phyloP scores from a whole-genome alignment of 306 rosid genomes.

The Pachyrhizus erosus region DNA sequence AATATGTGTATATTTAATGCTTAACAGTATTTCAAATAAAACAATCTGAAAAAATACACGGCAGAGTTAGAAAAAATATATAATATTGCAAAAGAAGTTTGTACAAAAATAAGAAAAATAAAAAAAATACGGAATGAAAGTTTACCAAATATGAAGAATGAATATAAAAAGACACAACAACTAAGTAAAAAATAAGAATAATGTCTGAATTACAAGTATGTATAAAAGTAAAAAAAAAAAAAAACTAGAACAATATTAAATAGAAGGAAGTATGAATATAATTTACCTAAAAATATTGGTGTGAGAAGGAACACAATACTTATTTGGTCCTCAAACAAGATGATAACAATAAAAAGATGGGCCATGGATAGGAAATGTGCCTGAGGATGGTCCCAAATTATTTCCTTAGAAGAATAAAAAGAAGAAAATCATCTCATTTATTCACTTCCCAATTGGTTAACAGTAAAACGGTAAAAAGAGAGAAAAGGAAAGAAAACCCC shows the following conservation, averaged over 20 bases:
- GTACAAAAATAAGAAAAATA: neutral
- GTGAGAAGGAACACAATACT: neutral
- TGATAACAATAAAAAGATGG: conserved; percentile 14
- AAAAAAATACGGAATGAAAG: neutral
- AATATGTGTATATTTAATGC: too few relatives aligned
- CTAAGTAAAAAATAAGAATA: neutral
- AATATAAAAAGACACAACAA: neutral
- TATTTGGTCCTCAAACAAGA: neutral
- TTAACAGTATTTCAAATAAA: too few relatives aligned
- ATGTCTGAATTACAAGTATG: neutral
- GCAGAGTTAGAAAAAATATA: too few relatives aligned
- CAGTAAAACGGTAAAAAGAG: conserved; percentile 13
- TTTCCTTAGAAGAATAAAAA: neutral
- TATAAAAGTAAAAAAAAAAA: neutral
- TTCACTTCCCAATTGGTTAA: neutral
- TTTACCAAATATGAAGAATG: neutral
- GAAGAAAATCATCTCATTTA: neutral
- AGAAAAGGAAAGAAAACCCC: neutral
- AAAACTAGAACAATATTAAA: neutral
- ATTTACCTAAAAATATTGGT: neutral
- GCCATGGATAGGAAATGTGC: conserved; percentile 28
- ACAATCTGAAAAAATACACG: too few relatives aligned
- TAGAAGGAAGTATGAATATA: neutral
- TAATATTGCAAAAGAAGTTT: neutral
- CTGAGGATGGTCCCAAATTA: conserved; percentile 39